Evolutionary conservation across 1,139 yeast genomes (phyloP).

Genomic region (Blastobotrys petasosporus): DNA sequence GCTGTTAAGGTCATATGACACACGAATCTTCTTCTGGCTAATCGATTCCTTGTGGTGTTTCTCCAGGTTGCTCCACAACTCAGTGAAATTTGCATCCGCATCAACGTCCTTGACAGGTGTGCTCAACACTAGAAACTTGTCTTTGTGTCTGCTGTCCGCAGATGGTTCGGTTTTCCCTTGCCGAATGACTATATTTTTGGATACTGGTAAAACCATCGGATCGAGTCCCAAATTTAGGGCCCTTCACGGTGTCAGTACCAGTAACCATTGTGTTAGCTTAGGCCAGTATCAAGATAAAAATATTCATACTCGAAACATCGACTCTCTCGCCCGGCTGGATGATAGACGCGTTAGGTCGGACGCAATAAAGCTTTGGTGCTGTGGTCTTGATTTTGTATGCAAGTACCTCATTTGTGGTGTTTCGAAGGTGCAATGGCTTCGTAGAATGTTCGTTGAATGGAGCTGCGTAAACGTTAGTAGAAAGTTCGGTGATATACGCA

Average conservation of each 20-base stretch:
- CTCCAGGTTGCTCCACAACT: slow-evolving; percentile 69
- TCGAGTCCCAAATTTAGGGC: no score
- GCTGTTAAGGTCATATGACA: slow-evolving; percentile 41
- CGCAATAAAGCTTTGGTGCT: slow-evolving; percentile 94
- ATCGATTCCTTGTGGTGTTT: slow-evolving; percentile 52
- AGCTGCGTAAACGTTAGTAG: slow-evolving; percentile 14
- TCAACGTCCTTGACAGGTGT: slow-evolving; percentile 56
- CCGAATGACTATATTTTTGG: slow-evolving; percentile 46
- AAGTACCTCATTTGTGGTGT: slow-evolving; percentile 52
- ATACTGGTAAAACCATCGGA: neutral
- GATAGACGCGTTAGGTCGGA: slow-evolving; percentile 87
- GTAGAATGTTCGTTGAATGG: slow-evolving; percentile 73
- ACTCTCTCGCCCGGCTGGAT: slow-evolving; percentile 68
- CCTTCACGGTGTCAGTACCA: neutral
- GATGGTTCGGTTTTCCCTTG: slow-evolving; percentile 80
- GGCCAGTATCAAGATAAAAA: neutral
- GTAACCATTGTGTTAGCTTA: neutral
- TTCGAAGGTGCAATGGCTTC: slow-evolving; percentile 60
- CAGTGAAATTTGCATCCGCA: slow-evolving; percentile 44
- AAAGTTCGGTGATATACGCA: no score
- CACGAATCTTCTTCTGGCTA: slow-evolving; percentile 72
- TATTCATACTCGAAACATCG: slow-evolving; percentile 50
- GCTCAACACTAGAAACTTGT: slow-evolving; percentile 85
- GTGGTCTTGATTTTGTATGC: slow-evolving; percentile 98
- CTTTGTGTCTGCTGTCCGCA: slow-evolving; percentile 71